Base-by-base conservation (phyloP, 139 green algal genomes). In the Pycnococcus provasolii region DNA sequence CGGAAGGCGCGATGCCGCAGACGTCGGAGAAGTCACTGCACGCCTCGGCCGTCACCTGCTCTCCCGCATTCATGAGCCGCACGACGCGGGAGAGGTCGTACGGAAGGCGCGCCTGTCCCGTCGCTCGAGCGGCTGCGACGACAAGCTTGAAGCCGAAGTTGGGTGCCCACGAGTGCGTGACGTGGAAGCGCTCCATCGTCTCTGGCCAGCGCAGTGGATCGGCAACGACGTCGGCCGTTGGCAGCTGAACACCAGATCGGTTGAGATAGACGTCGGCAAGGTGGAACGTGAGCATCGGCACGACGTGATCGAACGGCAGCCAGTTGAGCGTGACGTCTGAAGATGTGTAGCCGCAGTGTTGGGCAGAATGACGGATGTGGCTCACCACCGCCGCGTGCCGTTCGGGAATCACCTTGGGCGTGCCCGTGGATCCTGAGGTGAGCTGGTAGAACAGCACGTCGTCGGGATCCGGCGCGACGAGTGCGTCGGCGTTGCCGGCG, bases 241-340 rank as follows among this genome's bases (percentile, higher is more conserved):
- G 50, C 50, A 55, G 11, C 50, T 55, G 50, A 55, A 55, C 13
- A 37, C 13, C 50, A 13, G 50, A 37, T 11, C 50, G 13, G 50
- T 13, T 13, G 50, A 55, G 11, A 13, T 37, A 13, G 11, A 55
- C 50, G 11, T 11, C 50, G 50, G 50, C 50, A 13, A 11, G 13
- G 50, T 55, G 50, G 50, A 55, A 55, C 11, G 11, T 55, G 50
- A 55, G 50, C 50, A 55, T 37, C 11, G 50, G 50, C 50, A 55
- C 50, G 13, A 55, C 50, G 50, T 55, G 50, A 55, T 55, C 50
- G 50, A 55, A 55, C 13, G 50, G 50, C 50, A 55, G 50, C 50
- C 50, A 55, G 50, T 55, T 55, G 50, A 55, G 50, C 11, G 13
- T 37, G 11, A 55, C 50, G 11, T 13, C 11, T 13, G 11, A 11